Percentiles rank a stretch among this genome's conserved stretches.
phyloP scores from a whole-genome alignment of 176 grass and related monocot species.

The Juncus inflexus region DNA sequence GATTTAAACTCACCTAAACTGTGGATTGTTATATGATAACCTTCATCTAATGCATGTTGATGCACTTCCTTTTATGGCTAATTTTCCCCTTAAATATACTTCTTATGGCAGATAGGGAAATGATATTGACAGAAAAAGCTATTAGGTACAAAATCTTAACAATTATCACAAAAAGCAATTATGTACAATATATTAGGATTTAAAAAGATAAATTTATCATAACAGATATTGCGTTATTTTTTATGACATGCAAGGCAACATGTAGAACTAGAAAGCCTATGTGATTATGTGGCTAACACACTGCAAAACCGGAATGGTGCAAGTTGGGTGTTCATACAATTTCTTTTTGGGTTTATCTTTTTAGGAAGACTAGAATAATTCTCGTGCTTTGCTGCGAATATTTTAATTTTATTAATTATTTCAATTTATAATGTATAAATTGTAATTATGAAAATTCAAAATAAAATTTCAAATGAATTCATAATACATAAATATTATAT shows the following conservation, averaged over 20 bases:
- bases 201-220: neutral
- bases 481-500: no score
- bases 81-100: conserved; percentile 8
- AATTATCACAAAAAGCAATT: neutral
- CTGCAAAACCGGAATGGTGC: neutral
- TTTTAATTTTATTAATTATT: no score
- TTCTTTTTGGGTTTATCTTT: neutral
- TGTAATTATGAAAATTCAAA: no score
- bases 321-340: conserved; percentile 4
- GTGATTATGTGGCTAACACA: neutral
- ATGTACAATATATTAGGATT: neutral
- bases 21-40: conserved; percentile 1
- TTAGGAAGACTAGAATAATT: neutral
- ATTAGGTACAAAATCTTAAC: no score
- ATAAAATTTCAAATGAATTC: no score
- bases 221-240: neutral
- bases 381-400: no score
- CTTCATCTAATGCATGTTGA: conserved; percentile 19
- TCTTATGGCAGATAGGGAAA: no score
- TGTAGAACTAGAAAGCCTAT: neutral
- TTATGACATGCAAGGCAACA: neutral
- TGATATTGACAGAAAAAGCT: no score
- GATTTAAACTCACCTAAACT: conserved; percentile 27
- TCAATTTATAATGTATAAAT: no score
- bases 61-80: neutral